These are phyloP conservation scores for Blakeslea trispora DNA, from an alignment of 371 early-diverging fungal genomes.

Conservation along the genomic window DNA sequence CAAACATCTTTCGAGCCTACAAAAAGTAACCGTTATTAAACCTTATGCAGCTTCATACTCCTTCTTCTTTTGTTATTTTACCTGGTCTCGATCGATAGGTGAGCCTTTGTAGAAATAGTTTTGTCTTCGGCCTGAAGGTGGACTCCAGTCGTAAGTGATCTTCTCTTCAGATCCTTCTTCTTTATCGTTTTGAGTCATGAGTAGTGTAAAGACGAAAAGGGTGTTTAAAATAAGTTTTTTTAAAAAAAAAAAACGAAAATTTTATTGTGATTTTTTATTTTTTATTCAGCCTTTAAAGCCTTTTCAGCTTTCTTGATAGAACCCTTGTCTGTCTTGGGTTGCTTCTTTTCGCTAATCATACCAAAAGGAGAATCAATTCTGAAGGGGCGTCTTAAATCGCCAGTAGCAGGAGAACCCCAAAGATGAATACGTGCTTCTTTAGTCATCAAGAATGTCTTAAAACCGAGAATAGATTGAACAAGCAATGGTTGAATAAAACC, in stretches of 20 bases:
- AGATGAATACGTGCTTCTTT: conserved; percentile 74
- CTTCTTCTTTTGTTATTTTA: conserved; percentile 4
- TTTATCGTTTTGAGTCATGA: not conserved
- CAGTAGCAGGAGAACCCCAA: conserved; percentile 66
- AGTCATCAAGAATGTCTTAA: conserved; percentile 63
- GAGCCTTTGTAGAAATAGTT: conserved; percentile 35
- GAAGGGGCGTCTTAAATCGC: conserved; percentile 81
- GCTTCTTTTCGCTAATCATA: conserved; percentile 31
- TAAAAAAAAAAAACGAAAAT: no score
- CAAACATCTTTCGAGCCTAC: conserved; percentile 41
- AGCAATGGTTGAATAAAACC: conserved; percentile 85
- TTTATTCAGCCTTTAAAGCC: conserved; percentile 41
- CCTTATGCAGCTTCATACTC: no score
- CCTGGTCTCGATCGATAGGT: conserved; percentile 32
- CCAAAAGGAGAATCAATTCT: conserved; percentile 67
- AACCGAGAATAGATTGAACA: conserved; percentile 75
- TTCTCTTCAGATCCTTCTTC: conserved; percentile 21
- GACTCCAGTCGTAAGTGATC: conserved; percentile 46
- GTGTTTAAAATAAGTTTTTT: no score
- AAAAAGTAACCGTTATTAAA: not conserved
- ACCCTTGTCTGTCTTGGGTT: conserved; percentile 44
- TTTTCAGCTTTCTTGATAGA: conserved; percentile 55
- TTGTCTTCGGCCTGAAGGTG: conserved; percentile 35
- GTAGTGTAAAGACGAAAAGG: not conserved
- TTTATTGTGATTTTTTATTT: not conserved